Base-by-base conservation (phyloP, 1,139 yeast genomes). In the Suhomyces bribrorum region DNA sequence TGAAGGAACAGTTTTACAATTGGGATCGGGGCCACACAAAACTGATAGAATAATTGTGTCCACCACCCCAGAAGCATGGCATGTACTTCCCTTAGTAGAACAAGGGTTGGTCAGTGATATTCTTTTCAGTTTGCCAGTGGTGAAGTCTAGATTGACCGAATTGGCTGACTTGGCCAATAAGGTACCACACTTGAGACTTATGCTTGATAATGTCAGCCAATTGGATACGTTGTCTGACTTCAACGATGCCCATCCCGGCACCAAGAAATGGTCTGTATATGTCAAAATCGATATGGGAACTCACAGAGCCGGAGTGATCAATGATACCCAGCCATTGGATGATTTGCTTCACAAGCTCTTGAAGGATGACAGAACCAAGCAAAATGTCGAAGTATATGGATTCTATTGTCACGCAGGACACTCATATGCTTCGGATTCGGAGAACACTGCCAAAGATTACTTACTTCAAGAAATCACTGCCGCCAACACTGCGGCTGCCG, bases 351-450 rank as follows among this genome's bases (percentile, higher is more conserved):
- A 56, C 1, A 54, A 57, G 29, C 51, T 68, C 2, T 49, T 64
- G 11, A 42, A 26, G 2, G 49, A 49, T 17, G 36, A 42, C 2
- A 57, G 62, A 3, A 44, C 57, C 5, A 43, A 49, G 12, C 37
- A 60, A 1, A 49, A 56, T 26, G 65, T 78, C n/a, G 65, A 69
- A 7, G 45, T 84, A 7, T 77, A 68, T 49, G 94, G 95, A 0
- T 79, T 85, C 50, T 86, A 86, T 58, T 81, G 86, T 37, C 94
- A 86, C 61, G 87, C 89, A 1, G 94, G 94, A 2, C 86, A 83
- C 48, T 81, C 90, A 0, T 86, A 86, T 51, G 64, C 66, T 2
- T 68, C 84, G 0, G 59, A 63, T 11, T 59, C 70, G n/a, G 57
- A 65, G 26, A 65, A 62, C 1, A 70, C 69, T 20, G 86, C 88